phyloP scores from a whole-genome alignment of 805 yeast genomes.

The Lipomyces yamadae region DNA sequence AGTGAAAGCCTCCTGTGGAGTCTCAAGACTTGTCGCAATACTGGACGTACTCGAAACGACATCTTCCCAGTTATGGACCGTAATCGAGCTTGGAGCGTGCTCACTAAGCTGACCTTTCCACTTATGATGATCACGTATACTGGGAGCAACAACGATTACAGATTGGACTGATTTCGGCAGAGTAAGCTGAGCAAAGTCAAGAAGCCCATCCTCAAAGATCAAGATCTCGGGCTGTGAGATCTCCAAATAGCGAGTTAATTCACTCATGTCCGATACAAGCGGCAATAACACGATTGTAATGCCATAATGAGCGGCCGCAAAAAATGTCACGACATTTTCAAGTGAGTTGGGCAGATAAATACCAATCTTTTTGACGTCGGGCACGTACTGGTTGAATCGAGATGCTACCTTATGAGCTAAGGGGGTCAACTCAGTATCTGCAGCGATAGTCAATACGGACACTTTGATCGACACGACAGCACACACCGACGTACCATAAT shows the following conservation, averaged over 20 bases:
- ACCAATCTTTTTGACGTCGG: slow-evolving; percentile 25
- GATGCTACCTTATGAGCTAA: slow-evolving; percentile 19
- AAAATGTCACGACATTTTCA: slow-evolving; percentile 27
- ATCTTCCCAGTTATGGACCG: slow-evolving; percentile 20
- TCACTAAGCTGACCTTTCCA: slow-evolving; percentile 27
- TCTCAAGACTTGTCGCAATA: neutral
- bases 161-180: slow-evolving; percentile 27
- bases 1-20: neutral
- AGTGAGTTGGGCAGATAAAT: slow-evolving; percentile 31
- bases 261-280: slow-evolving; percentile 4
- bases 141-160: slow-evolving; percentile 21
- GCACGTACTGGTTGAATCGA: slow-evolving; percentile 16
- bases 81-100: slow-evolving; percentile 10
- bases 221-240: slow-evolving; percentile 35
- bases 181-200: slow-evolving; percentile 24
- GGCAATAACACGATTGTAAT: slow-evolving; percentile 33
- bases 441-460: slow-evolving; percentile 19
- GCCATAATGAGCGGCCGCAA: slow-evolving; percentile 25
- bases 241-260: slow-evolving; percentile 19
- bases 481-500: slow-evolving; percentile 20
- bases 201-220: slow-evolving; percentile 31
- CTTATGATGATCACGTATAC: slow-evolving; percentile 16
- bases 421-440: slow-evolving; percentile 19
- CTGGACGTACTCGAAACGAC: slow-evolving; percentile 7
- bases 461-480: neutral